Conservation (phyloP, 148 eudicot genomes). For the Rhododendron kiyosumense region DNA sequence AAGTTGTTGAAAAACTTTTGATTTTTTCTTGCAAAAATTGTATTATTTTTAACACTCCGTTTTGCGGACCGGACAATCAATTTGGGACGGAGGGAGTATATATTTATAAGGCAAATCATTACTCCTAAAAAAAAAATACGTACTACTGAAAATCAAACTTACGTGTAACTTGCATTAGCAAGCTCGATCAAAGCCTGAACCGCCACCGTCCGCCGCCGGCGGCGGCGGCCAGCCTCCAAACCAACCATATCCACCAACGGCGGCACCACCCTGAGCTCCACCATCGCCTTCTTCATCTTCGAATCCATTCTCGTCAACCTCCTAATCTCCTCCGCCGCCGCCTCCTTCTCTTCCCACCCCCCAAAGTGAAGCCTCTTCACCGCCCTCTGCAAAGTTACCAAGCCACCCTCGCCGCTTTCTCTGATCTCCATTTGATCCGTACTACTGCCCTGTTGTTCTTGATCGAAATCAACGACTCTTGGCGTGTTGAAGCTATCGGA, state of each 20-base stretch:
- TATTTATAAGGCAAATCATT: neutral
- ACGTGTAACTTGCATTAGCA: slow-evolving; percentile 63
- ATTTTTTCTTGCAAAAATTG: no score
- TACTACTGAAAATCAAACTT: slow-evolving; percentile 19
- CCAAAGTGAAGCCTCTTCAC: slow-evolving; percentile 84
- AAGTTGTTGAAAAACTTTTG: no score
- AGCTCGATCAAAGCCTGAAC: slow-evolving; percentile 55
- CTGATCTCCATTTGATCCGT: neutral
- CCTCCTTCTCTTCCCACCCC: slow-evolving; percentile 66
- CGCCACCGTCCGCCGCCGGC: slow-evolving; percentile 45
- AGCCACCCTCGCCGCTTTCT: slow-evolving; percentile 9
- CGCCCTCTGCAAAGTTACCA: slow-evolving; percentile 40
- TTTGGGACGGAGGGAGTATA: no score
- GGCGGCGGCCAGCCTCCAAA: slow-evolving; percentile 25
- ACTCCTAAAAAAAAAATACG: neutral
- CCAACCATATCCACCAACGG: slow-evolving; percentile 72
- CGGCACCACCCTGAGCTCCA: slow-evolving; percentile 77
- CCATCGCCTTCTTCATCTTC: slow-evolving; percentile 39
- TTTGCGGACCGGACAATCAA: no score
- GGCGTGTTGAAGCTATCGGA: slow-evolving; percentile 12
- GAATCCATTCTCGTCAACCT: slow-evolving; percentile 37
- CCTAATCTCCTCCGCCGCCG: slow-evolving; percentile 50
- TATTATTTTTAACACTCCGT: no score
- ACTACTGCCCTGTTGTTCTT: slow-evolving; percentile 7
- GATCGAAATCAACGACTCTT: neutral